These are phyloP conservation scores for Lecanicillium sp. DNA, from an alignment of 2,329 filamentous ascomycete species.

Conservation along the genomic window DNA sequence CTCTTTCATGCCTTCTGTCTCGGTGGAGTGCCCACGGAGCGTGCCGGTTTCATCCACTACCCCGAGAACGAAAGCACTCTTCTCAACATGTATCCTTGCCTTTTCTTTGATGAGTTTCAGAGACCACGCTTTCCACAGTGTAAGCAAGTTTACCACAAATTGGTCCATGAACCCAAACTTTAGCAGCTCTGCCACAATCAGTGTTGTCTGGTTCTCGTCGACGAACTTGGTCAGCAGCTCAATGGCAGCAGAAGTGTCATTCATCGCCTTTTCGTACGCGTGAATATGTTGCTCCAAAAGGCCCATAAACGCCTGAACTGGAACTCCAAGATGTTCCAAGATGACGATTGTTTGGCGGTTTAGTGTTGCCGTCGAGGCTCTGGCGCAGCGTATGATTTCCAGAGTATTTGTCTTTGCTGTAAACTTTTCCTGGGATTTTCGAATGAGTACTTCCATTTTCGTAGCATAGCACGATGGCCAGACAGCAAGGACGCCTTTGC, in stretches of 20 bases:
- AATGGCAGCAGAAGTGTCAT: conserved; percentile 54
- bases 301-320: conserved; percentile 54
- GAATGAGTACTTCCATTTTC: conserved; percentile 64
- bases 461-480: conserved; percentile 54
- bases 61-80: conserved; percentile 82
- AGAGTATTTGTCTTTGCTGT: conserved; percentile 60
- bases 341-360: conserved; percentile 88
- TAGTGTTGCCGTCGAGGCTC: conserved; percentile 67
- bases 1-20: conserved; percentile 28
- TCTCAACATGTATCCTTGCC: conserved; percentile 70
- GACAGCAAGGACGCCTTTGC: conserved; percentile 78
- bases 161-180: conserved; percentile 79
- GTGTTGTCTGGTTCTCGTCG: conserved; percentile 76
- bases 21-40: conserved; percentile 62
- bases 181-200: conserved; percentile 69
- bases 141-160: conserved; percentile 71
- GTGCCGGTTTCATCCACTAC: conserved; percentile 78
- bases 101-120: conserved; percentile 90
- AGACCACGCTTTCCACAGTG: conserved; percentile 82
- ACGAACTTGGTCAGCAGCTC: conserved; percentile 65
- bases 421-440: conserved; percentile 86
- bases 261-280: conserved; percentile 64
- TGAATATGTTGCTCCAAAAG: conserved; percentile 62
- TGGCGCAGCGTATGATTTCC: conserved; percentile 79
- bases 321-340: conserved; percentile 70